Percentiles rank a stretch among this genome's conserved stretches.
Conservation (phyloP, 257 asterid genomes). For the Solanum gandarillasii region DNA sequence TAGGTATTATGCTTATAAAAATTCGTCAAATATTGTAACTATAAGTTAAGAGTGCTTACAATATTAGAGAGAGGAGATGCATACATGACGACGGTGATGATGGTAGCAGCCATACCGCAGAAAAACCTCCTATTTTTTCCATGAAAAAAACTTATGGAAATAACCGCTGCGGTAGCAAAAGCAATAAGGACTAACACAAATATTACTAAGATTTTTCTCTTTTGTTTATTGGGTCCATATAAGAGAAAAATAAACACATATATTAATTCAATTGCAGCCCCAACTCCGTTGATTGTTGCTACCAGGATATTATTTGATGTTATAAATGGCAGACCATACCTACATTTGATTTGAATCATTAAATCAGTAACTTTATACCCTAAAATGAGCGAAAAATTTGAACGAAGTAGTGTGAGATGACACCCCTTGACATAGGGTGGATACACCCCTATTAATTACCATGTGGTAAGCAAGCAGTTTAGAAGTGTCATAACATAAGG, state of each 20-base stretch:
- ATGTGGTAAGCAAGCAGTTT: constrained; percentile 74
- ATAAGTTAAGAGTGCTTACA: constrained; percentile 10
- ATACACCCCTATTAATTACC: constrained; percentile 12
- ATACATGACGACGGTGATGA: constrained; percentile 74
- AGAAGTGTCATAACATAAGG: constrained; percentile 77
- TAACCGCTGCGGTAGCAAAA: constrained; percentile 32
- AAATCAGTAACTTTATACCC: background rate
- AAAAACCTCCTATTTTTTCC: constrained; percentile 43
- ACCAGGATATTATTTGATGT: constrained; percentile 63
- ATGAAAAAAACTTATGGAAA: constrained; percentile 52
- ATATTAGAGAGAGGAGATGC: constrained; percentile 68
- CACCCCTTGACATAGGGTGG: too few species aligned
- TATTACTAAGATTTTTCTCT: constrained; percentile 31
- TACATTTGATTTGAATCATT: background rate
- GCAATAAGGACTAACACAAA: constrained; percentile 24
- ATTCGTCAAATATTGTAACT: background rate
- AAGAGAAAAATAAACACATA: constrained; percentile 40
- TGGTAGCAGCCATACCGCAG: constrained; percentile 60
- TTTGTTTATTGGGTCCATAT: constrained; percentile 48
- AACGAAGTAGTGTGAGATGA: too few species aligned
- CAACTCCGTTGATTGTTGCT: constrained; percentile 54
- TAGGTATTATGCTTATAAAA: too few species aligned
- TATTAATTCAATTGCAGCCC: constrained; percentile 41
- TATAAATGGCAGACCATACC: constrained; percentile 86
- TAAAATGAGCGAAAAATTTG: too few species aligned